Evolutionary conservation across 352 stramenopile species (phyloP).

Genomic region (Peronospora farinosa): DNA sequence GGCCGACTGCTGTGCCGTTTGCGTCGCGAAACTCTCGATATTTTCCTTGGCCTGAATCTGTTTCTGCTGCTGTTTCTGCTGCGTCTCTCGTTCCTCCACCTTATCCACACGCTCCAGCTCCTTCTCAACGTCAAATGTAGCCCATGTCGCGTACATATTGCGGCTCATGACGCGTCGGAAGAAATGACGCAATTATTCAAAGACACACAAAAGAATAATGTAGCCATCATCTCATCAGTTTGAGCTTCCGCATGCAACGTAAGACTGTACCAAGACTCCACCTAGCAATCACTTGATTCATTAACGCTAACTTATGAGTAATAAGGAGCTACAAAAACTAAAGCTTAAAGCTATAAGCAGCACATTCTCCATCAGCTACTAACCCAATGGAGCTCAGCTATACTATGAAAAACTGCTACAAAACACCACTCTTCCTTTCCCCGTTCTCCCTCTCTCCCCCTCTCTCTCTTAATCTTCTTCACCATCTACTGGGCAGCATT

Average conservation of each 20-base stretch:
- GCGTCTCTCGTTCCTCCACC: slow-evolving; percentile 25
- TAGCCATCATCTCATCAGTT: too few species aligned
- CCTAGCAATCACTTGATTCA: too few species aligned
- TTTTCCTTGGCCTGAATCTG: slow-evolving; percentile 41
- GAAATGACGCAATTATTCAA: neutral
- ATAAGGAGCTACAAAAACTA: neutral
- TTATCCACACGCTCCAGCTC: slow-evolving; percentile 54
- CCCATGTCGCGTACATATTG: slow-evolving; percentile 53
- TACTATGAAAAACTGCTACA: neutral
- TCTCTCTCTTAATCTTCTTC: neutral
- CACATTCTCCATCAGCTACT: too few species aligned
- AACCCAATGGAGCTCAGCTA: neutral
- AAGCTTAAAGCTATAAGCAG: neutral
- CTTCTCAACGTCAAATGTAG: slow-evolving; percentile 59
- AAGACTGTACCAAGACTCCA: too few species aligned
- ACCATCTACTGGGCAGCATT: slow-evolving; percentile 24
- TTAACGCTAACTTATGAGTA: too few species aligned
- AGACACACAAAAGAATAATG: neutral
- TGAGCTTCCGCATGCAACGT: too few species aligned
- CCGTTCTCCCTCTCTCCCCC: neutral
- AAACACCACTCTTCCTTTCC: slow-evolving; percentile 4
- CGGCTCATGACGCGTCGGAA: slow-evolving; percentile 23
- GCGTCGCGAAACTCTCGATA: slow-evolving; percentile 40
- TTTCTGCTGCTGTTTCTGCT: slow-evolving; percentile 29
- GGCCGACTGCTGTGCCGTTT: slow-evolving; percentile 43